Base-by-base conservation (phyloP, 345 rosid genomes). In the Diplotaxis tenuifolia region DNA sequence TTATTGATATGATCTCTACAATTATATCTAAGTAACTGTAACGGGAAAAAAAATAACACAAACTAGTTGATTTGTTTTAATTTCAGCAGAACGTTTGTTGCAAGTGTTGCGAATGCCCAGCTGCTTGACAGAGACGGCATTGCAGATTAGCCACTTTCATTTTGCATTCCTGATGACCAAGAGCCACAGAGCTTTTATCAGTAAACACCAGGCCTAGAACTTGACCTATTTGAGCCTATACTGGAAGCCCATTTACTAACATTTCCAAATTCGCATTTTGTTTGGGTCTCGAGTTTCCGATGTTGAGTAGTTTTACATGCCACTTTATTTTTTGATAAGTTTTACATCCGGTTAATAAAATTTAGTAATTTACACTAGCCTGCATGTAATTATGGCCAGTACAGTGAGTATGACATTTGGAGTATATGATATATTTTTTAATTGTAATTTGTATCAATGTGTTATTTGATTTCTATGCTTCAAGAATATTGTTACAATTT, bases 121-220 rank as follows among this genome's bases (percentile, higher is more conserved):
- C 32, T 60, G 15, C 32, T 59, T 31, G 58, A 70, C 28, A 12
- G n/a, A 16, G 64, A 59, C 15, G 59, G 64, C 64, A 59, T 59
- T 29, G 42, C 14, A 47, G 20, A 52, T 10, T 22, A 14, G 58
- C 59, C 47, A 31, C 14, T 59, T 50, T 72, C 32, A 56, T 72
- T 62, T 16, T 50, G 11, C 53, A 34, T 62, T 23, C 9, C 2
- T 38, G 50, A 36, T 23, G 25, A 25, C 10, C 27, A 62, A 63
- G 19, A 36, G 16, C 70, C 9, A n/a, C n/a, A n/a, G n/a, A n/a
- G n/a, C n/a, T n/a, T 57, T n/a, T 27, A 15, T 15, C 7, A 58
- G 36, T 27, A 8, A 4, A 27, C n/a, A 57, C 32, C n/a, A 28
- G 68, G 34, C 68, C 23, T 12, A 71, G 1, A 31, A 0, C 5